Conservation (phyloP, 164 flowering plant genomes). For the Aristolochia californica region DNA sequence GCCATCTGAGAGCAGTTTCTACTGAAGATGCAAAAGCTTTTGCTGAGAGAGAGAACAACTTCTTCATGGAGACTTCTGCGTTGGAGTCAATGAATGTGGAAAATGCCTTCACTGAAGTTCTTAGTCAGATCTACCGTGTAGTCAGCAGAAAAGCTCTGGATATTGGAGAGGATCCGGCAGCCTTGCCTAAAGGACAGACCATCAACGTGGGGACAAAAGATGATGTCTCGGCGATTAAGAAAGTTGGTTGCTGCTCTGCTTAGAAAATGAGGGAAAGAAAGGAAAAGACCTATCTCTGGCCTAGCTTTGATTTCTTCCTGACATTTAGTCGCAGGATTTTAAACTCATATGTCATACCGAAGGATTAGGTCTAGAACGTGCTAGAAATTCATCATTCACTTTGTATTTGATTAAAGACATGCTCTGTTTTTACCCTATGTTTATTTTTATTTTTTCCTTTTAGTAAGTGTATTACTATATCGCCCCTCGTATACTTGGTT, state of each 20-base stretch:
- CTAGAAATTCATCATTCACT: too few relatives aligned
- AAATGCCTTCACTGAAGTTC: constrained; percentile 66
- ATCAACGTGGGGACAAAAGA: constrained; percentile 59
- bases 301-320: too few relatives aligned
- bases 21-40: constrained; percentile 52
- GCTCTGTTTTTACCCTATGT: too few relatives aligned
- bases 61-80: constrained; percentile 87
- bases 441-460: too few relatives aligned
- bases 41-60: constrained; percentile 58
- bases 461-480: too few relatives aligned
- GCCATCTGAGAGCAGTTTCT: constrained; percentile 61
- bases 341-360: too few relatives aligned
- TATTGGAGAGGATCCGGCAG: constrained; percentile 61
- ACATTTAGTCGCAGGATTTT: too few relatives aligned
- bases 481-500: too few relatives aligned
- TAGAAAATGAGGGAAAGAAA: constrained; percentile 11
- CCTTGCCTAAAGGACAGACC: constrained; percentile 66
- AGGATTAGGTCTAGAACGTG: too few relatives aligned
- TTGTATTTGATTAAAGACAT: too few relatives aligned
- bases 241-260: constrained; percentile 62
- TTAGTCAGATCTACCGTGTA: constrained; percentile 59
- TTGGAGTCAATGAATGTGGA: constrained; percentile 70
- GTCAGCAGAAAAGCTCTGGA: constrained; percentile 69
- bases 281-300: too few relatives aligned
- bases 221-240: constrained; percentile 72